phyloP scores from a whole-genome alignment of 2,329 filamentous ascomycete species.

The Pestalotiopsis sp. region DNA sequence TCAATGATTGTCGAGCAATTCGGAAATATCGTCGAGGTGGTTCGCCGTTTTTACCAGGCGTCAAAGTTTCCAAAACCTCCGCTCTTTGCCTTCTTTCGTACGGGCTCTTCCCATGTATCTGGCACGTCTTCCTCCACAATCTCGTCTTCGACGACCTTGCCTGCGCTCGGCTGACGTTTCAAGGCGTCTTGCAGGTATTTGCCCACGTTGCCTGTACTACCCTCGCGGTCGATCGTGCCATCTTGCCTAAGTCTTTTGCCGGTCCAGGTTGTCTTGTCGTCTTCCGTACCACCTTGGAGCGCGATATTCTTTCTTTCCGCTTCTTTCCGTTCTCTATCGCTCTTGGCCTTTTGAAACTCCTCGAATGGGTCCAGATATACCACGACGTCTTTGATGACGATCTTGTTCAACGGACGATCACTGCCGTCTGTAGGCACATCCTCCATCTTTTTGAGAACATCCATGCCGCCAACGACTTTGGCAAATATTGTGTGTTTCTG shows the following conservation, averaged over 20 bases:
- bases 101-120: slow-evolving; percentile 70
- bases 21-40: neutral
- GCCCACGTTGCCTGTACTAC: slow-evolving; percentile 58
- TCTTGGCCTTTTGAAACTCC: slow-evolving; percentile 81
- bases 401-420: slow-evolving; percentile 75
- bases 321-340: slow-evolving; percentile 61
- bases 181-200: slow-evolving; percentile 78
- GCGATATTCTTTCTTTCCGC: slow-evolving; percentile 64
- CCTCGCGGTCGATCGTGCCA: slow-evolving; percentile 55
- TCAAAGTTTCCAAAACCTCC: slow-evolving; percentile 95
- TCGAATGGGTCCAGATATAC: slow-evolving; percentile 95
- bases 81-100: slow-evolving; percentile 77
- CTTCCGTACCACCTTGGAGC: slow-evolving; percentile 73
- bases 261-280: slow-evolving; percentile 93
- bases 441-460: slow-evolving; percentile 77
- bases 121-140: slow-evolving; percentile 63
- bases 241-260: slow-evolving; percentile 82
- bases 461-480: slow-evolving; percentile 75
- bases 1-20: neutral
- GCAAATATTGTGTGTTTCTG: slow-evolving; percentile 98
- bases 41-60: slow-evolving; percentile 67
- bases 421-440: slow-evolving; percentile 73
- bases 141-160: slow-evolving; percentile 50
- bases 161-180: slow-evolving; percentile 31
- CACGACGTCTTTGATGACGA: slow-evolving; percentile 79